A percentile compares a stretch with the other conserved stretches of the same genome.
These are phyloP conservation scores for Neonectria ditissima DNA, from an alignment of 2,329 filamentous ascomycete species.

Conservation along the genomic window DNA sequence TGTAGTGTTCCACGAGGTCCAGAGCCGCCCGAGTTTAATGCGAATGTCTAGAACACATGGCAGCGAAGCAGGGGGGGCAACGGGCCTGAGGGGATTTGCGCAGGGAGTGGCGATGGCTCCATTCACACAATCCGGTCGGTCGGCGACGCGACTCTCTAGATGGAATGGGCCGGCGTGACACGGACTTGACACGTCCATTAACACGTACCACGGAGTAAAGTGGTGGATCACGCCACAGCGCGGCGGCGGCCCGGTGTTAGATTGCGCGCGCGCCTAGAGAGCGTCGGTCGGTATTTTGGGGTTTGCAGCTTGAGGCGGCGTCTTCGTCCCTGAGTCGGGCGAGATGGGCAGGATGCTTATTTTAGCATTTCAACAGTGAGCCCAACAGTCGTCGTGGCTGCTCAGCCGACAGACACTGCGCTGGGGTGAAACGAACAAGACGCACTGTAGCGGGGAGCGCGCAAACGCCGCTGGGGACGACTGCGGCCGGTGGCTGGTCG, in stretches of 20 bases:
- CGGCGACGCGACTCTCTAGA: constrained; percentile 1
- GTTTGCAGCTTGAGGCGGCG: constrained; percentile 9
- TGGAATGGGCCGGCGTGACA: constrained; percentile 25
- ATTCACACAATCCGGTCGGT: constrained; percentile 1
- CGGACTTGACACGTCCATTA: constrained; percentile 10
- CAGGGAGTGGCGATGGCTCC: constrained; percentile 1
- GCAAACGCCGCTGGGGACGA: constrained; percentile 6
- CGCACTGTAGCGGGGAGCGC: constrained; percentile 17
- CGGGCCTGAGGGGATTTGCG: neutral
- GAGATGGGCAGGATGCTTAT: neutral
- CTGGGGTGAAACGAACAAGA: constrained; percentile 23
- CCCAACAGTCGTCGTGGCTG: neutral
- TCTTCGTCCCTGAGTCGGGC: neutral
- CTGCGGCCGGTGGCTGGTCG: constrained; percentile 1
- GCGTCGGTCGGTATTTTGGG: neutral
- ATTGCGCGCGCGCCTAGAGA: constrained; percentile 33
- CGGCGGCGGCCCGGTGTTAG: neutral
- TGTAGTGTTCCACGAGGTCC: neutral
- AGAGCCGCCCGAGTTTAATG: neutral
- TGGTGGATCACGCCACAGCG: neutral
- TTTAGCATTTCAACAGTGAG: neutral
- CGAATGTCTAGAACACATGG: neutral
- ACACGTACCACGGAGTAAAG: neutral
- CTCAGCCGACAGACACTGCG: constrained; percentile 1
- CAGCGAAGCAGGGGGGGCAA: neutral